phyloP scores from a whole-genome alignment of 768 basidiomycete genomes.

The Pisolithus microcarpus region DNA sequence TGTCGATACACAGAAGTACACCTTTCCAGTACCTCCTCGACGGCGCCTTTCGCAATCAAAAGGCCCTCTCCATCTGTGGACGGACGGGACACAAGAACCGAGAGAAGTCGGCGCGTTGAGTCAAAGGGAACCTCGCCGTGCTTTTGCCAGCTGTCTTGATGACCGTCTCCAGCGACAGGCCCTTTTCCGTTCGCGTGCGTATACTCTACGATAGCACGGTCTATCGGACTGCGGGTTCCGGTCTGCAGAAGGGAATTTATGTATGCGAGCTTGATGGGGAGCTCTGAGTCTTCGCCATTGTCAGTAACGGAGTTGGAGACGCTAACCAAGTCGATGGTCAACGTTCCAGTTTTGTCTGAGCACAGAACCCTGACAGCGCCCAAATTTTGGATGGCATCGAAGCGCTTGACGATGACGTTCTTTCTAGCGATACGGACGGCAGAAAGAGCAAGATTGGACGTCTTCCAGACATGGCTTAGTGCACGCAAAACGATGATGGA shows the following conservation, averaged over 20 bases:
- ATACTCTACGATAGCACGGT: conserved; percentile 28
- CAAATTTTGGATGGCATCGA: conserved; percentile 58
- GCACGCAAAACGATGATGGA: not conserved
- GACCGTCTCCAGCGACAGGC: conserved; percentile 1
- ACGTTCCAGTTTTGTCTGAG: conserved; percentile 62
- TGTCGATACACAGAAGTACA: conserved; percentile 16
- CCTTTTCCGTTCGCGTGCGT: conserved; percentile 9
- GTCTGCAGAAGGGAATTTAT: conserved; percentile 29
- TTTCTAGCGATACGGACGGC: conserved; percentile 48
- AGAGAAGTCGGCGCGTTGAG: conserved; percentile 30
- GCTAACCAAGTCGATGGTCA: conserved; percentile 37
- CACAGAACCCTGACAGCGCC: conserved; percentile 49
- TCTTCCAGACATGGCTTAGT: conserved; percentile 36
- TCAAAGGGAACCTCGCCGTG: conserved; percentile 31
- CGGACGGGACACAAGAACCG: conserved; percentile 25
- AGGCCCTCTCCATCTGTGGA: conserved; percentile 14
- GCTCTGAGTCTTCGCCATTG: conserved; percentile 16
- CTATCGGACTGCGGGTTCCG: conserved; percentile 30
- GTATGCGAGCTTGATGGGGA: conserved; percentile 23
- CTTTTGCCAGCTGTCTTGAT: conserved; percentile 21
- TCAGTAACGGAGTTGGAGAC: conserved; percentile 24
- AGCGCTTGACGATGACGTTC: conserved; percentile 54
- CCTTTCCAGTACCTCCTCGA: conserved; percentile 27
- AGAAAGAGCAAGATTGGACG: conserved; percentile 53
- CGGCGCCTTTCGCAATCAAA: conserved; percentile 25